Conservation (phyloP, 1,139 yeast species). For the Candida mesenterica region DNA sequence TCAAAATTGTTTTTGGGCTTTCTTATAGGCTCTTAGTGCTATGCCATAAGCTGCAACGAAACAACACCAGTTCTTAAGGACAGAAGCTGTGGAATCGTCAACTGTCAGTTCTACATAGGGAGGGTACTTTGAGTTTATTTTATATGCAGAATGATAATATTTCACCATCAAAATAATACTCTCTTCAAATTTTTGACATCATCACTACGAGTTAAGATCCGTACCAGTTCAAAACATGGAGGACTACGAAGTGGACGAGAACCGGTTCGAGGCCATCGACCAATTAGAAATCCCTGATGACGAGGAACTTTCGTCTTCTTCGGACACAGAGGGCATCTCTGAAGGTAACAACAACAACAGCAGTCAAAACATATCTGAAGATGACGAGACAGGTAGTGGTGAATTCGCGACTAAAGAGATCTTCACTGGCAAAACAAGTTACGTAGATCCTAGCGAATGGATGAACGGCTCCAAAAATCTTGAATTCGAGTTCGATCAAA, state of each 20-base stretch:
- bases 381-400: constrained; percentile 1
- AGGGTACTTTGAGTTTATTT: too few species aligned
- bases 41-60: too few species aligned
- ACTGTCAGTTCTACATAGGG: too few species aligned
- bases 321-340: constrained; percentile 34
- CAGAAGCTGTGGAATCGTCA: too few species aligned
- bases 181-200: too few species aligned
- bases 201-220: too few species aligned
- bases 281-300: constrained; percentile 48
- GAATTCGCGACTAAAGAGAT: constrained; percentile 6
- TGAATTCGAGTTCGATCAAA: constrained; percentile 31
- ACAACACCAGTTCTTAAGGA: too few species aligned
- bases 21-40: too few species aligned
- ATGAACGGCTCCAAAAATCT: constrained; percentile 25
- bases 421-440: constrained; percentile 16
- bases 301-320: constrained; percentile 22
- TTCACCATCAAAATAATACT: too few species aligned
- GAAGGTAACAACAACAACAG: constrained; percentile 15
- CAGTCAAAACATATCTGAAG: neutral
- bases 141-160: too few species aligned
- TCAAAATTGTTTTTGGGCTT: neutral
- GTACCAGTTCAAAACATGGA: too few species aligned
- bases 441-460: constrained; percentile 39
- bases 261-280: constrained; percentile 41
- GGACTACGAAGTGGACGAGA: constrained; percentile 3